Evolutionary conservation across 306 rosid genomes (phyloP).

Genomic region (Lathyrus tuberosus): DNA sequence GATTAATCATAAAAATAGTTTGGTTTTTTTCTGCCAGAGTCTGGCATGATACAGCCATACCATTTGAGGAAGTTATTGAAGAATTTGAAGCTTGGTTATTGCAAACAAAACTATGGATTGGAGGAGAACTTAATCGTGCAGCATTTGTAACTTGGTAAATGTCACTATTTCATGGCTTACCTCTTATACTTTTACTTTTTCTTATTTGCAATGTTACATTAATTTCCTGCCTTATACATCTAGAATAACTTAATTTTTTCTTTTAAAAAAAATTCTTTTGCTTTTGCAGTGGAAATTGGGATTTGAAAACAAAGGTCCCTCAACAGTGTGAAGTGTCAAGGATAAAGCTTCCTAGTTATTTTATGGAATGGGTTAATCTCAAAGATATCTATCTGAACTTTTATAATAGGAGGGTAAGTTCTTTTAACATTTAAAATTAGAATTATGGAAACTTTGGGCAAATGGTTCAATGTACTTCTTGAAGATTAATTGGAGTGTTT

Average conservation of each 20-base stretch:
- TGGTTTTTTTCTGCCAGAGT: conserved; percentile 53
- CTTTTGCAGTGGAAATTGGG: conserved; percentile 91
- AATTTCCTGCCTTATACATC: not conserved
- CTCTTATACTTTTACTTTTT: conserved; percentile 22
- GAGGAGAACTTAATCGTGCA: conserved; percentile 62
- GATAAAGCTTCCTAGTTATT: conserved; percentile 75
- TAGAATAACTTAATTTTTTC: conserved; percentile 2
- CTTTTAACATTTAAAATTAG: conserved; percentile 9
- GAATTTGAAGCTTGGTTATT: conserved; percentile 83
- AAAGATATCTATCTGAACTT: conserved; percentile 91
- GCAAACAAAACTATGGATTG: conserved; percentile 66
- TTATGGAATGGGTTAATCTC: conserved; percentile 91
- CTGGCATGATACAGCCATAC: conserved; percentile 95
- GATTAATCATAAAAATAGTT: not conserved
- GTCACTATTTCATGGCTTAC: conserved; percentile 33
- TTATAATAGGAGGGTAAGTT: conserved; percentile 75
- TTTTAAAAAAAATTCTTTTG: conserved; percentile 21
- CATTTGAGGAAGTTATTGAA: conserved; percentile 71
- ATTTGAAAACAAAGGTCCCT: conserved; percentile 91
- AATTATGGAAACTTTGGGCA: conserved; percentile 9
- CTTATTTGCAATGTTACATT: not conserved
- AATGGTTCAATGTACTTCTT: conserved; percentile 19
- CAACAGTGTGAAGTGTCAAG: conserved; percentile 87
- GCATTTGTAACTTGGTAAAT: conserved; percentile 87
- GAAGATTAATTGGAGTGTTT: conserved; percentile 13